Percentiles rank a stretch among this genome's conserved stretches.
phyloP scores from a whole-genome alignment of 139 green algal genomes.

The Chlamydomonas schloesseri region DNA sequence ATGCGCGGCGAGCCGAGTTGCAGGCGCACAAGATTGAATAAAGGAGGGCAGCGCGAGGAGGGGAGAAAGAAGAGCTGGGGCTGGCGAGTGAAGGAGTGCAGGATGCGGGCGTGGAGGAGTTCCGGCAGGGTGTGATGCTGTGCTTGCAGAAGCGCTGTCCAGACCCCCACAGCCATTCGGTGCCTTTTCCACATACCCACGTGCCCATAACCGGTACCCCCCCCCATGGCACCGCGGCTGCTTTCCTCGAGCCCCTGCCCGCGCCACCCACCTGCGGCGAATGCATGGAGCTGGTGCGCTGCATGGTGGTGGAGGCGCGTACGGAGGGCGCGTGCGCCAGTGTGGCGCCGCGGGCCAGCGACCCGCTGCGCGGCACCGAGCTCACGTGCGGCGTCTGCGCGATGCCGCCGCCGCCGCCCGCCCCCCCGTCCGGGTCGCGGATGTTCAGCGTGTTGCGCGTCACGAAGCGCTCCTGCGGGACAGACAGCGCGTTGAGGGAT shows the following conservation, averaged over 20 bases:
- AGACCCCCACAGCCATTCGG: no score
- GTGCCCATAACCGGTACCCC: no score
- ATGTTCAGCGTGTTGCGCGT: slow-evolving; percentile 23
- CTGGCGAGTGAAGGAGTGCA: no score
- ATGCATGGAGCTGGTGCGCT: background rate
- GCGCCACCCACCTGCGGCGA: background rate
- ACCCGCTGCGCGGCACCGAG: background rate
- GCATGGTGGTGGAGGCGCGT: background rate
- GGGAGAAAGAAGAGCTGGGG: no score
- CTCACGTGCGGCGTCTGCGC: background rate
- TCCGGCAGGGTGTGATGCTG: no score
- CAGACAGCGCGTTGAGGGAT: background rate
- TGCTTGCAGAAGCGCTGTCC: no score
- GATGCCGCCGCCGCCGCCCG: background rate
- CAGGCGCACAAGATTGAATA: no score
- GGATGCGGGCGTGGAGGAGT: no score
- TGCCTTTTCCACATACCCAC: no score
- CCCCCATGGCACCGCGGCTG: no score
- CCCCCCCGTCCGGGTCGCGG: background rate
- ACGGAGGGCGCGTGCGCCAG: background rate
- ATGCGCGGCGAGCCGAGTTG: background rate
- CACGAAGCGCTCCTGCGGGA: slow-evolving; percentile 15
- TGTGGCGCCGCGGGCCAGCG: background rate
- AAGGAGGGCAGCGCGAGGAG: no score
- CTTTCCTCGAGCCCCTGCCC: no score